Evolutionary conservation across 2,329 filamentous ascomycete genomes (phyloP).

Genomic region (Coniosporium tulheliwenetii): DNA sequence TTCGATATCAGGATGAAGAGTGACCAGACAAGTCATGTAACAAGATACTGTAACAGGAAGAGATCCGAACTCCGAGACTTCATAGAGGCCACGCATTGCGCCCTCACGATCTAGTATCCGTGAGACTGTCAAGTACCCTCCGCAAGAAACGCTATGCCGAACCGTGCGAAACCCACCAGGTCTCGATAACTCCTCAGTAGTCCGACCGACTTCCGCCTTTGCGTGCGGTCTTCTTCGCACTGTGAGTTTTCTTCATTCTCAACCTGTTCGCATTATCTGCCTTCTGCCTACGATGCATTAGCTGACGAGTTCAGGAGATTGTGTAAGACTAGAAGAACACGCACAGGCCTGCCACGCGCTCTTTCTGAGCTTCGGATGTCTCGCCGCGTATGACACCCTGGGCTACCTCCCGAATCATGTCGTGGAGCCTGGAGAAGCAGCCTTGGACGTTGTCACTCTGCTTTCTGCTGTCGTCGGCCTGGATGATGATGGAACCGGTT

Average conservation of each 20-base stretch:
- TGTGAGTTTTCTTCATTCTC: constrained; percentile 43
- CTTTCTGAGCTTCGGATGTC: constrained; percentile 38
- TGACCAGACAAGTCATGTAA: too few species aligned
- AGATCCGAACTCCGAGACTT: too few species aligned
- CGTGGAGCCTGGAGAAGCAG: constrained; percentile 42
- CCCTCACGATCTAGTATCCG: too few species aligned
- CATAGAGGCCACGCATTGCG: too few species aligned
- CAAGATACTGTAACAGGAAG: too few species aligned
- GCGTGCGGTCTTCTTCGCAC: constrained; percentile 43
- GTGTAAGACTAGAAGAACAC: constrained; percentile 8
- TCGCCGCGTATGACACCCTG: constrained; percentile 40
- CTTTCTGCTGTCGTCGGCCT: constrained; percentile 47
- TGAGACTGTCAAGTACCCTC: too few species aligned
- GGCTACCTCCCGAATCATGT: constrained; percentile 36
- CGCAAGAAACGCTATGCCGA: too few species aligned
- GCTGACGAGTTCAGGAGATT: background rate
- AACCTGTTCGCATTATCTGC: constrained; percentile 41
- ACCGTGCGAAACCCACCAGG: too few species aligned
- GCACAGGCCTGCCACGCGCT: constrained; percentile 39
- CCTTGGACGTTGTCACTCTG: constrained; percentile 42
- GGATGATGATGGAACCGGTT: constrained; percentile 40
- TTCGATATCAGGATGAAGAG: too few species aligned
- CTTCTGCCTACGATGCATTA: constrained; percentile 28
- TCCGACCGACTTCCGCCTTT: constrained; percentile 14
- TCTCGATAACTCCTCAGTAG: too few species aligned